These are phyloP conservation scores for Astragalus membranaceus DNA, from an alignment of 306 rosid genomes.

Conservation along the genomic window DNA sequence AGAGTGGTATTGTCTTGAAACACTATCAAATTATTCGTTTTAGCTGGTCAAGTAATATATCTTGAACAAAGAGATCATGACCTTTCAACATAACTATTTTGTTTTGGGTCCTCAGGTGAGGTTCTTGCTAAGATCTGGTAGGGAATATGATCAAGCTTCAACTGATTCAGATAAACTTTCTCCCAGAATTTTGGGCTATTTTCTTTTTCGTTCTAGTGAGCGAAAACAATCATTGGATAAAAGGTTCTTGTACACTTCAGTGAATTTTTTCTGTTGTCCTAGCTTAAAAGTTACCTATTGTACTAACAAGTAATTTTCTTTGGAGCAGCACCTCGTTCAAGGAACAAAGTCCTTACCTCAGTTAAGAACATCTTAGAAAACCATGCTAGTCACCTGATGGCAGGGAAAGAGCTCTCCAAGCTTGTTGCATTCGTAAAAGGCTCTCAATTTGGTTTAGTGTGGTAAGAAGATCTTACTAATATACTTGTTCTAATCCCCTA, in stretches of 20 bases:
- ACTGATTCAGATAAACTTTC: conserved; percentile 63
- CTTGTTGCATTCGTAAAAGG: conserved; percentile 97
- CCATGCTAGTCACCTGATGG: conserved; percentile 93
- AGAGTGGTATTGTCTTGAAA: conserved; percentile 57
- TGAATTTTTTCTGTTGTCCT: conserved; percentile 8
- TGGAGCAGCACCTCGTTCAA: conserved; percentile 64
- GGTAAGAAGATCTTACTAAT: conserved; percentile 43
- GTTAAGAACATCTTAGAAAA: conserved; percentile 84
- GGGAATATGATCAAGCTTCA: conserved; percentile 71
- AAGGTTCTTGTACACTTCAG: conserved; percentile 38
- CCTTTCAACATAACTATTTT: conserved; percentile 11
- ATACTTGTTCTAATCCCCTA: conserved; percentile 1
- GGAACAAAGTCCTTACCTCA: conserved; percentile 79
- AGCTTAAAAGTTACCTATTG: conserved; percentile 4
- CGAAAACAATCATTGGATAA: conserved; percentile 63
- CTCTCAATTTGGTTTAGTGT: conserved; percentile 96
- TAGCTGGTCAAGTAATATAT: conserved; percentile 15
- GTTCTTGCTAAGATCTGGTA: conserved; percentile 94
- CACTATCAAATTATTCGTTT: neutral
- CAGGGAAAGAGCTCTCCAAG: conserved; percentile 93
- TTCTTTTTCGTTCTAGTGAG: conserved; percentile 66
- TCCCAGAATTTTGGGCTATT: conserved; percentile 89
- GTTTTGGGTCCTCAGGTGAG: conserved; percentile 61
- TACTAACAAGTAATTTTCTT: conserved; percentile 22
- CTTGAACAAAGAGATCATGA: conserved; percentile 8